phyloP scores from a whole-genome alignment of 2,329 filamentous ascomycete species.

The Colletotrichum brevisporum region DNA sequence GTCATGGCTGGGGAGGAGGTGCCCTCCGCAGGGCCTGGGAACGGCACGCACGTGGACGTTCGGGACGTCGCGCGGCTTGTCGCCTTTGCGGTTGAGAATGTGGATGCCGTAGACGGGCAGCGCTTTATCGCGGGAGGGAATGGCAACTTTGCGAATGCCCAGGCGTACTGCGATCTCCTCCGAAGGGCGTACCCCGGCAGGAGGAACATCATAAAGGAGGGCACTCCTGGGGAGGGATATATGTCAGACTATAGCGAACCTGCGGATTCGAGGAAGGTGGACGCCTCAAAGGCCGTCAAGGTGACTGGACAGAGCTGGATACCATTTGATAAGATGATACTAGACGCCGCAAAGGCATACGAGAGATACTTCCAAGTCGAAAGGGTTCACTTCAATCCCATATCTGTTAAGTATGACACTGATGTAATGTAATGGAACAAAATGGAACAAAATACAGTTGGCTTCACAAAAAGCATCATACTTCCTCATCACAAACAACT shows the following conservation, averaged over 20 bases:
- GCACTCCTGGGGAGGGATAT: constrained; percentile 33
- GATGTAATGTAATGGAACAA: too few species aligned
- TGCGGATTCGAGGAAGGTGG: constrained; percentile 7
- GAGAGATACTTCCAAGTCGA: constrained; percentile 24
- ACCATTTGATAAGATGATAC: constrained; percentile 28
- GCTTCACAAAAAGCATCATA: too few species aligned
- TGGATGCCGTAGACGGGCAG: not conserved
- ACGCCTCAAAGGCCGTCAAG: constrained; percentile 37
- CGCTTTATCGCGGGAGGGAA: constrained; percentile 29
- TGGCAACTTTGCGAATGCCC: constrained; percentile 19
- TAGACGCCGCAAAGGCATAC: constrained; percentile 38
- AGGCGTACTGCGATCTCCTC: constrained; percentile 31
- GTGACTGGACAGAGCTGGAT: constrained; percentile 26
- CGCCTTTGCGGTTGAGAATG: constrained; percentile 24
- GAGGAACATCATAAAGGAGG: constrained; percentile 23
- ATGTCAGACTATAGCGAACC: constrained; percentile 27
- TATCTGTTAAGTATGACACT: too few species aligned
- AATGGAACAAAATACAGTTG: too few species aligned
- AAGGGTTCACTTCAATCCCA: not conserved
- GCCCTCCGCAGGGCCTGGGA: constrained; percentile 9
- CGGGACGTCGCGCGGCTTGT: constrained; percentile 34
- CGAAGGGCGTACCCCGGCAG: constrained; percentile 23
- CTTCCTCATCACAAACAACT: not conserved
- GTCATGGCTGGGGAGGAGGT: constrained; percentile 29
- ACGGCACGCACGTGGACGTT: constrained; percentile 35